phyloP scores from a whole-genome alignment of 2,329 filamentous ascomycete genomes.

The Mollisia scopiformis region DNA sequence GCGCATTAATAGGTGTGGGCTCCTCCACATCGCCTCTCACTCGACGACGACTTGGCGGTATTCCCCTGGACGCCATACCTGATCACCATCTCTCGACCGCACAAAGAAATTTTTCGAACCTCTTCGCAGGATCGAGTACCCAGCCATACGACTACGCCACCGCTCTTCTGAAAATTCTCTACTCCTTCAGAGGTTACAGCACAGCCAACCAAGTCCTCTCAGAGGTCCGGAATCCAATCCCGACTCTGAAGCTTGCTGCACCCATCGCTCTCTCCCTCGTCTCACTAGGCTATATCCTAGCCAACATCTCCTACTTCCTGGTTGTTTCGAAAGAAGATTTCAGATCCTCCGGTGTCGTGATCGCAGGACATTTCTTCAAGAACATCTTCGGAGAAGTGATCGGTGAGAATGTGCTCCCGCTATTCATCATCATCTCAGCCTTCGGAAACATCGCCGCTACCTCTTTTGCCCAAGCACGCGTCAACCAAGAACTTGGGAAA shows the following conservation, averaged over 20 bases:
- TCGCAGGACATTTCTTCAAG: slow-evolving; percentile 60
- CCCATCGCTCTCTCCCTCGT: slow-evolving; percentile 56
- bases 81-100: slow-evolving; percentile 34
- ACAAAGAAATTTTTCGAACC: slow-evolving; percentile 43
- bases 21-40: slow-evolving; percentile 19
- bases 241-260: slow-evolving; percentile 59
- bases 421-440: slow-evolving; percentile 49
- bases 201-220: slow-evolving; percentile 59
- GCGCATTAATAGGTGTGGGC: slow-evolving; percentile 38
- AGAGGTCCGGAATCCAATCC: slow-evolving; percentile 59
- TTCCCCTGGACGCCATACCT: slow-evolving; percentile 21
- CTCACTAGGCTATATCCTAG: slow-evolving; percentile 58
- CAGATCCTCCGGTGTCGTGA: slow-evolving; percentile 52
- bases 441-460: slow-evolving; percentile 52
- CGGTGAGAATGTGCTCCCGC: slow-evolving; percentile 46
- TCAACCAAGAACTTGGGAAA: slow-evolving; percentile 50
- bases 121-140: slow-evolving; percentile 44
- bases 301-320: slow-evolving; percentile 62
- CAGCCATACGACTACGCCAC: slow-evolving; percentile 50
- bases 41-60: slow-evolving; percentile 19
- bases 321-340: slow-evolving; percentile 60
- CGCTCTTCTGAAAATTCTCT: slow-evolving; percentile 58
- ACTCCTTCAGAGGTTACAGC: slow-evolving; percentile 57
- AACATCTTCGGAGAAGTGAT: slow-evolving; percentile 52
- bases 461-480: slow-evolving; percentile 50